Evolutionary conservation across 148 eudicot species (phyloP), one percentile per base, ranked within the genome.

Genomic region (Beta vulgaris): DNA sequence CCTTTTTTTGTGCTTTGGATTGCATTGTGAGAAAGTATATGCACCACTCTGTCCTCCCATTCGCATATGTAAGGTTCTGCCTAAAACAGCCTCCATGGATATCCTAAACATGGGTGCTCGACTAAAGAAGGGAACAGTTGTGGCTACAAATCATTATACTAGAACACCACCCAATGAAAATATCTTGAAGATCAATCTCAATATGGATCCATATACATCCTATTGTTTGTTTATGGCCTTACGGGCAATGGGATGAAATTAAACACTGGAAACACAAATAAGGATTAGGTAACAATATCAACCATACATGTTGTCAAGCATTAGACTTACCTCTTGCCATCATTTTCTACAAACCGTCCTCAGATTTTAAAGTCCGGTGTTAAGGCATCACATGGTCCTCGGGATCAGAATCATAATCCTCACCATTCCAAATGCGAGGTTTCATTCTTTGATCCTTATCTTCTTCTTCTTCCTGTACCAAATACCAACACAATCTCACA

Each of bases 401-500:
- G 16, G 68, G 85, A 81, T 91, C 98, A 74, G 96, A 91, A 69
- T 91, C 92, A 77, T 82, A 91, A 57, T 71, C 86, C 54, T 83
- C 88, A 34, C 97, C 91, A 73, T 77, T 79, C 97, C 97, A 89
- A 35, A 93, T 85, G 67, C 96, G 91, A 29, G 85, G 93, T 67
- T 81, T 87, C 51, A 88, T 90, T 72, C 88, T 85, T 78, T 36
- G 53, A 68, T 93, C 90, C 87, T 79, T 75, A 35, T 84, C 80
- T 64, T 88, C 86, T 51, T 88, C 86, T 51, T 90, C 97, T 26
- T 40, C 84, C 98, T 93, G 77, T 16, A 74, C 28, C 62, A 69
- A 5, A 75, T 16, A 74, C 28, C 62, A 69, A 5, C 53, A 55
- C 70, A 72, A 39, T 43, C 18, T 35, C 39, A 64, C 48, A 75